Base-by-base conservation (phyloP, 106 monocot genomes). In the Allium sativum region DNA sequence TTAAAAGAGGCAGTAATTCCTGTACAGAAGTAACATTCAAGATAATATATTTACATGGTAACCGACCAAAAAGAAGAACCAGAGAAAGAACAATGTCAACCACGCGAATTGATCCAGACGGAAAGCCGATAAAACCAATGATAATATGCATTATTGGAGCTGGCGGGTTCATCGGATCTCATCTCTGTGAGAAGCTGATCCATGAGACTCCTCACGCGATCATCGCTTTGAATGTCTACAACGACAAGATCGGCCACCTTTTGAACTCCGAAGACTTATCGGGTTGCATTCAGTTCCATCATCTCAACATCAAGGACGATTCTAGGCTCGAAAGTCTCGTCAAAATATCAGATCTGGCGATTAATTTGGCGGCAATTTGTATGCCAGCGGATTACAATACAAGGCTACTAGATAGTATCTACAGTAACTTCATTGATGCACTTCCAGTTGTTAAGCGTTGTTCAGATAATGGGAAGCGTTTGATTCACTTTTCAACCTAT, bases 321-420 rank as follows among this genome's bases (percentile, higher is more conserved):
- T 73, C 81, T 68, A 67, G 86, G 43, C 86, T 86, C 50, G 86
- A 86, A 42, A 75, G 78, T 21, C 86, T 86, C 66, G 81, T 86
- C 78, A 86, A 86, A 67, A 70, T 59, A 48, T 74, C 86, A 15
- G 86, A 86, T 76, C 86, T 86, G 86, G 76, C 73, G 6, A 81
- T 86, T 59, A 86, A 86, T 52, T 67, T 86, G 59, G 86, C 86
- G 10, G 86, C 86, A 44, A 86, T 86, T 56, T 86, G 86, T 59
- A 86, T 81, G 20, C 86, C 86, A 18, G 86, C 86, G 11, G 86
- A 86, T 52, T 86, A 86, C 73, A 86, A 86, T 67, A 86, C 86
- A 10, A 73, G 85, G 17, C 85, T 80, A 0, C 80, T 85, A 17
- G 85, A 85, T 45, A 85, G 80, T 62, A 85, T 85, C 8, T 85